phyloP scores from a whole-genome alignment of 345 rosid genomes.

The Raphanus raphanistrum region DNA sequence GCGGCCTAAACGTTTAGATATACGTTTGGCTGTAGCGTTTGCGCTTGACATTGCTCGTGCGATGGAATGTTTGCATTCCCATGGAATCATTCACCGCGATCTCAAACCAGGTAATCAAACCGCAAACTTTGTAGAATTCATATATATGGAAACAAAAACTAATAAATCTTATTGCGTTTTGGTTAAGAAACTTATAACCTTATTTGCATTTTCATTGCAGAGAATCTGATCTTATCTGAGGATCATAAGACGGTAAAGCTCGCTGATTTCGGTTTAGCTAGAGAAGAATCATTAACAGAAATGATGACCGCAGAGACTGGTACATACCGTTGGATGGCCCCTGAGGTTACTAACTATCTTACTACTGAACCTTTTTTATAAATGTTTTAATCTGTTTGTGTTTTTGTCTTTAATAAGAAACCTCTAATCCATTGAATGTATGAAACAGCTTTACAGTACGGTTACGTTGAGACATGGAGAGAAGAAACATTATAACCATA shows the following conservation, averaged over 20 bases:
- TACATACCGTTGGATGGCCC: constrained; percentile 99
- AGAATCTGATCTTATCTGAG: constrained; percentile 85
- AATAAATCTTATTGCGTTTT: constrained; percentile 17
- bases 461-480: constrained; percentile 96
- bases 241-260: constrained; percentile 89
- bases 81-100: constrained; percentile 97
- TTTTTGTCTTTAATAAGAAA: background rate
- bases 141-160: background rate
- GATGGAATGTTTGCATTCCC: constrained; percentile 94
- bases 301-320: constrained; percentile 99
- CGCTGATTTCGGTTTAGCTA: constrained; percentile 97
- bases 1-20: constrained; percentile 74
- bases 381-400: background rate
- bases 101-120: constrained; percentile 79
- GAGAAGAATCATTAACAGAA: constrained; percentile 97
- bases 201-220: too few relatives aligned
- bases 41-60: constrained; percentile 99
- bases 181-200: too few relatives aligned
- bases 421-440: background rate
- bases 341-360: constrained; percentile 59
- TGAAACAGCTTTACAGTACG: constrained; percentile 86
- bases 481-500: constrained; percentile 94
- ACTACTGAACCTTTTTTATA: background rate
- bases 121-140: background rate
- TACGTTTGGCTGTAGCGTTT: constrained; percentile 66